Conservation (phyloP, 495 filamentous ascomycete species). For the Cryomyces antarcticus region DNA sequence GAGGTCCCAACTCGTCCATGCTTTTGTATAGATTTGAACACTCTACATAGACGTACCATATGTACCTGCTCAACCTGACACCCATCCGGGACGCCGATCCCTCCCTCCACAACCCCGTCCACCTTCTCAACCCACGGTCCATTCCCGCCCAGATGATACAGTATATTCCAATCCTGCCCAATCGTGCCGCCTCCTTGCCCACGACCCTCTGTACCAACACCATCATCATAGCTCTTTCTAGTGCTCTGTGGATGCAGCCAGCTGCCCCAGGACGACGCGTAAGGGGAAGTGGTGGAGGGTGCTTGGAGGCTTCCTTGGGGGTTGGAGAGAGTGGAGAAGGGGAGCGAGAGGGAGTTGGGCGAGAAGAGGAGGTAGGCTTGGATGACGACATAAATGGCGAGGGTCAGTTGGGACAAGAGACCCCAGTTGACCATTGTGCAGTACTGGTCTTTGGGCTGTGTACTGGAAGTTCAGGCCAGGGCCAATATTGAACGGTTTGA, state of each 20-base stretch:
- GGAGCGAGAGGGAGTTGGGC: too few species aligned
- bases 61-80: slow-evolving; percentile 36
- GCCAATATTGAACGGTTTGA: too few species aligned
- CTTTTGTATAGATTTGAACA: too few species aligned
- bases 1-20: too few species aligned
- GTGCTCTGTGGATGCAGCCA: not conserved
- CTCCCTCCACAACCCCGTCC: slow-evolving; percentile 20
- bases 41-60: slow-evolving; percentile 23
- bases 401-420: too few species aligned
- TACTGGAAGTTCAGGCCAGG: too few species aligned
- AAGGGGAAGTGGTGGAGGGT: not conserved
- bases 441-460: too few species aligned
- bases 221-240: not conserved
- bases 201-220: not conserved
- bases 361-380: too few species aligned
- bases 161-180: slow-evolving; percentile 26
- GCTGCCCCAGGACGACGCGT: not conserved
- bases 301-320: too few species aligned
- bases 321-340: too few species aligned
- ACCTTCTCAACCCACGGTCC: slow-evolving; percentile 38
- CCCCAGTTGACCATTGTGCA: too few species aligned
- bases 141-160: slow-evolving; percentile 37
- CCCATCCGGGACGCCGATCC: slow-evolving; percentile 24
- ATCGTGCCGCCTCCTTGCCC: not conserved
- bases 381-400: too few species aligned